Evolutionary conservation across 1,139 yeast genomes (phyloP).

Genomic region (Tardiomyces blankii): DNA sequence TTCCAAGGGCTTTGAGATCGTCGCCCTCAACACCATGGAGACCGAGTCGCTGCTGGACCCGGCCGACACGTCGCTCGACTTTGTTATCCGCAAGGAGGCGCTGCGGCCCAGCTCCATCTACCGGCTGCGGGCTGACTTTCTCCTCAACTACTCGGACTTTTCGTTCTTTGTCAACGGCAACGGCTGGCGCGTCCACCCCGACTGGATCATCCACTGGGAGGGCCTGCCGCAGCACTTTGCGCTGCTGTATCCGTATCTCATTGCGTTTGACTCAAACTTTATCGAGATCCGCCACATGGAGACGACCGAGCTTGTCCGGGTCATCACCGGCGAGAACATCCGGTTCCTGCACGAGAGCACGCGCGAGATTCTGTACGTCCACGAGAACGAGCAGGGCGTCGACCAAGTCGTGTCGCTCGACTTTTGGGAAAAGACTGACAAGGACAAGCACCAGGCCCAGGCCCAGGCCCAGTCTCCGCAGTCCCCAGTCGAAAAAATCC

Average conservation of each 20-base stretch:
- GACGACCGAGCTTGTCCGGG: slow-evolving; percentile 71
- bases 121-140: slow-evolving; percentile 76
- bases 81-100: slow-evolving; percentile 79
- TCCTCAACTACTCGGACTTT: slow-evolving; percentile 81
- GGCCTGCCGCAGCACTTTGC: slow-evolving; percentile 91
- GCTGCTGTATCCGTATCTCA: slow-evolving; percentile 81
- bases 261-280: slow-evolving; percentile 83
- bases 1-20: slow-evolving; percentile 91
- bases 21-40: slow-evolving; percentile 62
- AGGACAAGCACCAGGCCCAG: not conserved
- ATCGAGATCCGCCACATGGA: slow-evolving; percentile 91
- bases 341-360: slow-evolving; percentile 81
- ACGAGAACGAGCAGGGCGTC: slow-evolving; percentile 80
- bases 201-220: slow-evolving; percentile 95
- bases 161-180: slow-evolving; percentile 89
- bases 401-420: slow-evolving; percentile 89
- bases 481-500: no score
- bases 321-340: slow-evolving; percentile 91
- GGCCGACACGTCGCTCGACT: slow-evolving; percentile 92
- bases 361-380: slow-evolving; percentile 88
- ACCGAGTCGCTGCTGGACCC: slow-evolving; percentile 80
- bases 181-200: slow-evolving; percentile 94
- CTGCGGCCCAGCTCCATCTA: slow-evolving; percentile 88
- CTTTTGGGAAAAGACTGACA: slow-evolving; percentile 49
- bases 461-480: no score